Evolutionary conservation across 805 yeast species (phyloP).

Genomic region (Debaryomyces castellii): DNA sequence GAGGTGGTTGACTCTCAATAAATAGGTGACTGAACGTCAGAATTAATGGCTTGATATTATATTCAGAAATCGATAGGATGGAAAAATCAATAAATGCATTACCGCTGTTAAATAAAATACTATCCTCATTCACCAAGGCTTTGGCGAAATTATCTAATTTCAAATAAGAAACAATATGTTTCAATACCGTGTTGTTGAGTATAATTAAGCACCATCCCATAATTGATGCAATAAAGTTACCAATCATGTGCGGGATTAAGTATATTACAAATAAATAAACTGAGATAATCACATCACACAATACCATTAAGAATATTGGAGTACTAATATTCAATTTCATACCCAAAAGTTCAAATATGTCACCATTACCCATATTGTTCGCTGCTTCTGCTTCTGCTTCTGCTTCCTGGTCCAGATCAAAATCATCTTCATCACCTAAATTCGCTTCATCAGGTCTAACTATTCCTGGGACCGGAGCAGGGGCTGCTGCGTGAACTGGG

Average conservation of each 20-base stretch:
- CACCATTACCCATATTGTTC: conserved; percentile 18
- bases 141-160: not conserved
- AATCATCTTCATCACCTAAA: not conserved
- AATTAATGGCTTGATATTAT: conserved; percentile 18
- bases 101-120: conserved; percentile 6
- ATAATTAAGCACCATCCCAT: conserved; percentile 12
- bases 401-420: not conserved
- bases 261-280: conserved; percentile 43
- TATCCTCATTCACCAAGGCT: not conserved
- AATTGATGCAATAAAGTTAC: conserved; percentile 22
- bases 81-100: conserved; percentile 12
- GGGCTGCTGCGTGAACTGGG: not conserved
- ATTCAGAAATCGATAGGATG: conserved; percentile 10
- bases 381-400: conserved; percentile 9
- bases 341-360: conserved; percentile 37
- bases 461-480: not conserved
- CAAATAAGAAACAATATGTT: not conserved
- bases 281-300: conserved; percentile 31
- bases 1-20: conserved; percentile 15
- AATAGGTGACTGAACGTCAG: conserved; percentile 17
- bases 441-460: not conserved
- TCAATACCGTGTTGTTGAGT: not conserved
- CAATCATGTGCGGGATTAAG: conserved; percentile 48
- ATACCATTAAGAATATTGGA: conserved; percentile 32
- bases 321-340: conserved; percentile 32